Conservation (phyloP, 2,329 filamentous ascomycete genomes). For the Hypoxylon sp. region DNA sequence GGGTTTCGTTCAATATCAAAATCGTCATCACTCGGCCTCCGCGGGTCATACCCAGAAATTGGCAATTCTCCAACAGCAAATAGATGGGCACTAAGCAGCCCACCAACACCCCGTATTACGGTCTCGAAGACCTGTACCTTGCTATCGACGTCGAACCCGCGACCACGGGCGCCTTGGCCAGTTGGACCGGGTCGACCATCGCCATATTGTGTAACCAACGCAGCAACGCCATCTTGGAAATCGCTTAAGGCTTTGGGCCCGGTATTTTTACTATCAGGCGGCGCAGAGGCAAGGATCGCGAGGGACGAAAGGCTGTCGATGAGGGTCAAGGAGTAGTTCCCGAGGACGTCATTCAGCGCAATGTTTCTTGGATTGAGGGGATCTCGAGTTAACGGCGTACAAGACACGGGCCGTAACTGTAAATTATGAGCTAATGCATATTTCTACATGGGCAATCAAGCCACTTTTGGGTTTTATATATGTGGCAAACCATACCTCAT, state of each 20-base stretch:
- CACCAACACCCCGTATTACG: conserved; percentile 92
- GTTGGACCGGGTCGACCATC: conserved; percentile 80
- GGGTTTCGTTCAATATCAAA: conserved; percentile 64
- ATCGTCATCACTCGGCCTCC: conserved; percentile 58
- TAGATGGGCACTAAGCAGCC: conserved; percentile 90
- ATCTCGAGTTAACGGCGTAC: conserved; percentile 87
- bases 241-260: conserved; percentile 75
- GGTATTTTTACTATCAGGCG: conserved; percentile 66
- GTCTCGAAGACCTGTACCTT: conserved; percentile 99
- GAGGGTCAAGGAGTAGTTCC: conserved; percentile 95
- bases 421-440: conserved; percentile 44
- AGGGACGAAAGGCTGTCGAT: conserved; percentile 96
- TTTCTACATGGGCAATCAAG: conserved; percentile 11
- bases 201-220: conserved; percentile 86
- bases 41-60: conserved; percentile 81
- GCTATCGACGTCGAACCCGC: conserved; percentile 94
- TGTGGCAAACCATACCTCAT: conserved; percentile 71
- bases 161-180: conserved; percentile 78
- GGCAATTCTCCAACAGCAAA: conserved; percentile 94
- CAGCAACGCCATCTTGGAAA: conserved; percentile 85
- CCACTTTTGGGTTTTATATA: background rate
- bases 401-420: conserved; percentile 87
- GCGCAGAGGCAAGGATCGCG: conserved; percentile 87
- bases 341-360: conserved; percentile 93
- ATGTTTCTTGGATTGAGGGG: conserved; percentile 82